Percentiles rank a stretch among this genome's conserved stretches.
These are phyloP conservation scores for Nemania sp. DNA, from an alignment of 2,329 filamentous ascomycete genomes.

Conservation along the genomic window DNA sequence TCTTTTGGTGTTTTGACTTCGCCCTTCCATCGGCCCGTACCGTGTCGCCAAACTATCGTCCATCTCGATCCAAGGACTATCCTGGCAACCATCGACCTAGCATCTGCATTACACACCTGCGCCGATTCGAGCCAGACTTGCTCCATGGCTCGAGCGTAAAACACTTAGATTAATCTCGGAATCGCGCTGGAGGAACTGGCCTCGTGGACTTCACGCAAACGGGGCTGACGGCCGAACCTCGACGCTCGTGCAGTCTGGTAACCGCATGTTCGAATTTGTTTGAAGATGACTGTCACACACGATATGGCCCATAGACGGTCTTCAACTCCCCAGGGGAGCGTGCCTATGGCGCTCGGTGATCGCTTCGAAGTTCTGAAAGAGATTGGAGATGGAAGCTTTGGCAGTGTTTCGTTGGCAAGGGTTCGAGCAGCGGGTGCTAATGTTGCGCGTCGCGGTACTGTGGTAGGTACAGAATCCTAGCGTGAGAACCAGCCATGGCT, in stretches of 20 bases:
- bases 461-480: constrained; percentile 64
- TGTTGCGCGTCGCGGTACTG: constrained; percentile 84
- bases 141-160: constrained; percentile 45
- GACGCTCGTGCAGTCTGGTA: constrained; percentile 14
- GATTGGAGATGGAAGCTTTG: constrained; percentile 98
- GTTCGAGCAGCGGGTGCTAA: constrained; percentile 88
- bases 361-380: constrained; percentile 97
- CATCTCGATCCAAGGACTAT: constrained; percentile 13
- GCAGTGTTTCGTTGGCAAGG: constrained; percentile 88
- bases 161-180: constrained; percentile 35
- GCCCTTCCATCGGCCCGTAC: constrained; percentile 14
- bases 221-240: constrained; percentile 3
- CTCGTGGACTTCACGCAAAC: constrained; percentile 27
- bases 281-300: constrained; percentile 75
- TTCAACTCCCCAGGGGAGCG: constrained; percentile 52
- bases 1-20: constrained; percentile 22
- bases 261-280: constrained; percentile 24
- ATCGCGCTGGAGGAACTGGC: constrained; percentile 34
- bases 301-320: constrained; percentile 73
- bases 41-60: constrained; percentile 26
- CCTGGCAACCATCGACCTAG: constrained; percentile 10
- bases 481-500: constrained; percentile 7
- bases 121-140: constrained; percentile 39
- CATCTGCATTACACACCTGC: constrained; percentile 19
- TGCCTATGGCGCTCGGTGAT: constrained; percentile 74